These are phyloP conservation scores for Pogostemon cablin DNA, from an alignment of 257 asterid species.

Conservation along the genomic window DNA sequence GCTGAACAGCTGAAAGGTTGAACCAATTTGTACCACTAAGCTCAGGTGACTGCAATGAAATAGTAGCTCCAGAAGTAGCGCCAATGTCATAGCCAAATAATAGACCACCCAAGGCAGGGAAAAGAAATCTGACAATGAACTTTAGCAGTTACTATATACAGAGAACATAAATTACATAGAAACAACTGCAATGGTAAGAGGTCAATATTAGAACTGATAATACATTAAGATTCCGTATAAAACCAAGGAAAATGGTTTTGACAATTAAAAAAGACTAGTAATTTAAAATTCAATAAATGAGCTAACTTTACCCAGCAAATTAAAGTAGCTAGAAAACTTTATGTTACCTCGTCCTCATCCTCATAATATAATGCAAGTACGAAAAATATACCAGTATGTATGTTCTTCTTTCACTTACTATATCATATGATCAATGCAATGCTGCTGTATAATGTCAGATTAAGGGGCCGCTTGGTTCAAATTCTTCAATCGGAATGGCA, in stretches of 20 bases:
- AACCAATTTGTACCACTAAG: conserved; percentile 94
- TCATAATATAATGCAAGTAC: conserved; percentile 1
- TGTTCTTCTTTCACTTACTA: neutral
- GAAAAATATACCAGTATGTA: neutral
- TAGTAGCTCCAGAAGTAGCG: conserved; percentile 95
- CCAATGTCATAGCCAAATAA: conserved; percentile 97
- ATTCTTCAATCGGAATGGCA: no score
- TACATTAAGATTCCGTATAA: neutral
- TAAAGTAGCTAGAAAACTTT: conserved; percentile 4
- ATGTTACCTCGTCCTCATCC: neutral
- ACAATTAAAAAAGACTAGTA: neutral
- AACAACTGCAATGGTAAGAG: neutral
- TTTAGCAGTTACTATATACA: conserved; percentile 24
- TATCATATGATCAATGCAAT: neutral
- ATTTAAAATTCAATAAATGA: neutral
- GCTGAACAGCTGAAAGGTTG: conserved; percentile 85
- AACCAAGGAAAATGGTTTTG: conserved; percentile 2
- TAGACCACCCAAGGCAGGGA: conserved; percentile 95
- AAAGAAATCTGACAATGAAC: conserved; percentile 64
- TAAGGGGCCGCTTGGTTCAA: neutral
- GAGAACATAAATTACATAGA: neutral
- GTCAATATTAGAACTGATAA: neutral
- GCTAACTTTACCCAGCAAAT: neutral
- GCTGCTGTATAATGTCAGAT: neutral
- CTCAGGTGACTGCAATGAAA: conserved; percentile 92